Conservation (phyloP, 2,329 filamentous ascomycete genomes). For the Didymella segeticola region DNA sequence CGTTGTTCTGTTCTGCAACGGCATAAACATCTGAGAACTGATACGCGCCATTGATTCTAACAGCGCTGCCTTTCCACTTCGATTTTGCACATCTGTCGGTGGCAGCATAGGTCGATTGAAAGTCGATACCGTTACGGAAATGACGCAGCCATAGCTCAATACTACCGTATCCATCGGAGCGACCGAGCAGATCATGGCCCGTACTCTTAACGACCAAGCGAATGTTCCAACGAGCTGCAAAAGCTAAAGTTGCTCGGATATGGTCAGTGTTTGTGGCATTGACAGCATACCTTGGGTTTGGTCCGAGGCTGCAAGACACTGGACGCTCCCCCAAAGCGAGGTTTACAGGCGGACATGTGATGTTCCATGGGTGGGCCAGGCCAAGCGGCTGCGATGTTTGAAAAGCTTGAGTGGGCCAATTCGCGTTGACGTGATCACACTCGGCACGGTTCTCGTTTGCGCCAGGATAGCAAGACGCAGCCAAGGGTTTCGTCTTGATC, state of each 20-base stretch:
- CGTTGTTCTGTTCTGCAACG: not conserved
- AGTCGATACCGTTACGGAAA: conserved; percentile 25
- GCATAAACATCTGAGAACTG: not conserved
- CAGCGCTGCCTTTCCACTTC: not conserved
- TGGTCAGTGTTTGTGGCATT: not conserved
- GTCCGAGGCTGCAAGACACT: not conserved
- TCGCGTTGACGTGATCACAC: not conserved
- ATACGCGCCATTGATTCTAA: not conserved
- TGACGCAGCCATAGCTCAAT: conserved; percentile 37
- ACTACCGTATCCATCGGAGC: conserved; percentile 27
- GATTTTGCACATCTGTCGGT: not conserved
- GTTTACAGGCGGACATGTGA: conserved; percentile 1
- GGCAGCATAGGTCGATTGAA: not conserved
- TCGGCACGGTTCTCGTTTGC: not conserved
- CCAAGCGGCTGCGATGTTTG: not conserved
- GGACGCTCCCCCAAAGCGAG: not conserved
- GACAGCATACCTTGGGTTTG: conserved; percentile 1
- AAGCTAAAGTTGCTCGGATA: not conserved
- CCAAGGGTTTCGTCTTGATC: not conserved
- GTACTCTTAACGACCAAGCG: conserved; percentile 38
- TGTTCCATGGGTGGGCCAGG: not conserved
- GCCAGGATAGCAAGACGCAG: conserved; percentile 1
- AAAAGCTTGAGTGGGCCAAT: not conserved
- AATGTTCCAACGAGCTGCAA: conserved; percentile 18
- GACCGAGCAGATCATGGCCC: conserved; percentile 34